Base-by-base conservation (phyloP, 192 early-diverging fungal genomes). In the Chytriomyces sp. region DNA sequence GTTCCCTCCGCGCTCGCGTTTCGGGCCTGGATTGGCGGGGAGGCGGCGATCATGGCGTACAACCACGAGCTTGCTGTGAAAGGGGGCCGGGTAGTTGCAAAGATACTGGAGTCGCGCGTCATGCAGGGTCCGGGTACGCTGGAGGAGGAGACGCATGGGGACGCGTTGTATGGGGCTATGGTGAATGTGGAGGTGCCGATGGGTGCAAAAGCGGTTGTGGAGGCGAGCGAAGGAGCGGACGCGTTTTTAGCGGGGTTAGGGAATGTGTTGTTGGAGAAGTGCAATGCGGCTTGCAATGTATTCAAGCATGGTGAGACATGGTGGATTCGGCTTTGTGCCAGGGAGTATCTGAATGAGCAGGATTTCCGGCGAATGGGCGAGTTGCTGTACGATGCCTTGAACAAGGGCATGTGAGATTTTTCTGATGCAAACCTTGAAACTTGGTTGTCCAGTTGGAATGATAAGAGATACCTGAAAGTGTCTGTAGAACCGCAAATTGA, bases 61-160 rank as follows among this genome's bases (percentile, higher is more conserved):
- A 78, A 77, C 26, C 81, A 88, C 40, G 53, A 79, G 5, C 63
- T 91, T 2, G 89, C 88, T 14, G 19, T 88, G 0, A 39, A 75
- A 39, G 89, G 88, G n/a, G 88, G 85, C 8, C 74, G 78, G 8
- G 33, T 76, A 22, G 78, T 88, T 32, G 86, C 89, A n/a, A 74
- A 88, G 38, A 86, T 86, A 52, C 68, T 88, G 7, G 84, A 80
- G 28, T 86, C 89, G 0, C 63, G 80, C 57, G 64, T 81, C 3
- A 59, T 91, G 64, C 58, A 37, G 28, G 77, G 65, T 32, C 31
- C 52, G 14, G 67, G 67, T 7, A 14, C 8, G 25, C n/a, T 17
- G 31, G 58, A 60, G 26, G 67, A 57, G 0, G 2, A 49, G 22
- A 54, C 52, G 1, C 83, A 78, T 2, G 85, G 78, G 3, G 61